Evolutionary conservation across 352 stramenopile genomes (phyloP).

Genomic region (Aphanomyces cochlioides): DNA sequence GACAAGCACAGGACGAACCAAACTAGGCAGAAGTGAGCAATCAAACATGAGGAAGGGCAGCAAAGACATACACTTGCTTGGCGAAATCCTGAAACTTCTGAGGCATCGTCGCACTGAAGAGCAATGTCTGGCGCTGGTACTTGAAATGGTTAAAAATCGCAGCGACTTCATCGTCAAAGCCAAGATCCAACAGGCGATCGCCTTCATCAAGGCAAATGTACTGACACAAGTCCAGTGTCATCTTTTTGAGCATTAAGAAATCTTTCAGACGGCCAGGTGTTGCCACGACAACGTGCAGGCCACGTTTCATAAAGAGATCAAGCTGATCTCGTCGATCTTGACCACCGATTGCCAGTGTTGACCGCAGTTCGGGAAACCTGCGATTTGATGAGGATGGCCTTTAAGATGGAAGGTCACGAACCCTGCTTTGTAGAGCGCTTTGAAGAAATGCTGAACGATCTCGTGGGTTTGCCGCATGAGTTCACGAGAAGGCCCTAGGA

Average conservation of each 20-base stretch:
- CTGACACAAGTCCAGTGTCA: constrained; percentile 93
- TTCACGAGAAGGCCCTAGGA: constrained; percentile 96
- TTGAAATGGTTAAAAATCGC: constrained; percentile 98
- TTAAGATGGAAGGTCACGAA: neutral
- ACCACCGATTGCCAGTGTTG: constrained; percentile 94
- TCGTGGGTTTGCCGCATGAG: constrained; percentile 98
- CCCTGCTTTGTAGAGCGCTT: constrained; percentile 56
- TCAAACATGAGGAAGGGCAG: neutral
- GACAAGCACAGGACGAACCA: constrained; percentile 97
- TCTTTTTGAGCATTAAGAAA: constrained; percentile 93
- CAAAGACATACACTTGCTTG: constrained; percentile 66
- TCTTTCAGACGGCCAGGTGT: constrained; percentile 96
- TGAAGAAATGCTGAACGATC: constrained; percentile 93
- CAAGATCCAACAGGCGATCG: constrained; percentile 97
- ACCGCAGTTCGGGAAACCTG: constrained; percentile 79
- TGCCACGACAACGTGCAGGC: constrained; percentile 96
- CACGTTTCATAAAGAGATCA: constrained; percentile 72
- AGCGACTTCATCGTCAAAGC: constrained; percentile 89
- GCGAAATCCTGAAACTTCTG: constrained; percentile 99
- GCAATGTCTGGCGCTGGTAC: constrained; percentile 95
- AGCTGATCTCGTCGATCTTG: constrained; percentile 93
- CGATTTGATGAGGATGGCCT: neutral
- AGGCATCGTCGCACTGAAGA: constrained; percentile 99
- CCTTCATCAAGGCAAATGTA: constrained; percentile 99
- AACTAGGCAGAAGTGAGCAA: constrained; percentile 39